Evolutionary conservation across 2,329 filamentous ascomycete genomes (phyloP).

Genomic region (Claviceps maximensis): DNA sequence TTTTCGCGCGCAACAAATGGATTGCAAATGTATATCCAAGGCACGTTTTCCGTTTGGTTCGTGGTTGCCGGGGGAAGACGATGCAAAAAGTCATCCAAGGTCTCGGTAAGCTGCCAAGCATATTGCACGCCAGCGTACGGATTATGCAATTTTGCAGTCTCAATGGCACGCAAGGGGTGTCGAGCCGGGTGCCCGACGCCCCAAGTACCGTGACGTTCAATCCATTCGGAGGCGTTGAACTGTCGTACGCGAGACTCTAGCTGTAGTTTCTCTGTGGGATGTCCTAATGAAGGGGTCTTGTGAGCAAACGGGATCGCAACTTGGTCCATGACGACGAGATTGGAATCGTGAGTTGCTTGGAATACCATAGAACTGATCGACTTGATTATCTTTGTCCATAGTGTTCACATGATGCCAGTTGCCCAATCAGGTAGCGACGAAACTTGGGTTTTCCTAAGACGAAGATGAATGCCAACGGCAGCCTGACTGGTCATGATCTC

Average conservation of each 20-base stretch:
- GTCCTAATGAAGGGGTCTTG: constrained; percentile 32
- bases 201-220: constrained; percentile 4
- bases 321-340: not conserved
- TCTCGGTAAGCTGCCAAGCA: constrained; percentile 53
- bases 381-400: not conserved
- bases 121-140: constrained; percentile 39
- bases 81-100: constrained; percentile 48
- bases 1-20: constrained; percentile 34
- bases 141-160: constrained; percentile 37
- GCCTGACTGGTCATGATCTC: not conserved
- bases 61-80: constrained; percentile 58
- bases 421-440: not conserved
- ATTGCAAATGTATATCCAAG: constrained; percentile 65
- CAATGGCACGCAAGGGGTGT: not conserved
- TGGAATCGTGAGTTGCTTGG: not conserved
- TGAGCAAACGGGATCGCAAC: not conserved
- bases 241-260: constrained; percentile 36
- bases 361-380: constrained; percentile 1
- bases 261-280: constrained; percentile 31
- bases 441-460: not conserved
- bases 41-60: constrained; percentile 26
- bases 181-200: constrained; percentile 2
- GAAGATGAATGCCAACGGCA: not conserved
- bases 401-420: not conserved
- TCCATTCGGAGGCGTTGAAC: constrained; percentile 38